Percentiles rank a stretch among this genome's conserved stretches.
Conservation (phyloP, 1,139 yeast species). For the Magnusiomyces fungicola region DNA sequence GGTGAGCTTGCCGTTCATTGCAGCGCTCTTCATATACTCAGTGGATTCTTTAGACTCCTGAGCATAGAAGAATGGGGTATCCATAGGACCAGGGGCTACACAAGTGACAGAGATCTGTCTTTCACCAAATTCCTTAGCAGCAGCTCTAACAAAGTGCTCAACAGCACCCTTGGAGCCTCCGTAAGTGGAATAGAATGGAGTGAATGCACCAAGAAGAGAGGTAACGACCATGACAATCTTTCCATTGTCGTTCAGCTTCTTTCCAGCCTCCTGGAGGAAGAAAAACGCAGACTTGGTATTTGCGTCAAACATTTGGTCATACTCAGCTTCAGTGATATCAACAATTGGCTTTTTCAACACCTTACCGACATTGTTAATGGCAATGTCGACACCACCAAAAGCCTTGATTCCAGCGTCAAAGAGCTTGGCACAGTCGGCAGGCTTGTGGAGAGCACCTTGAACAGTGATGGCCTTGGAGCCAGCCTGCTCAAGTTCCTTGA, state of each 20-base stretch:
- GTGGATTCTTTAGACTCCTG: constrained; percentile 50
- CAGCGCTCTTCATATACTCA: constrained; percentile 45
- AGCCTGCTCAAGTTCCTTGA: constrained; percentile 33
- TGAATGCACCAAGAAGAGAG: constrained; percentile 58
- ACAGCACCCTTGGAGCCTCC: constrained; percentile 61
- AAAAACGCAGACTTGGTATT: constrained; percentile 57
- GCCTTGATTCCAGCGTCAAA: constrained; percentile 41
- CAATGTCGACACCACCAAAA: constrained; percentile 50
- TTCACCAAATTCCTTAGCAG: constrained; percentile 48
- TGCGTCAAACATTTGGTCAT: constrained; percentile 44
- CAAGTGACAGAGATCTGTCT: constrained; percentile 48
- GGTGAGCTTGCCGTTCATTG: constrained; percentile 46
- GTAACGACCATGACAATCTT: constrained; percentile 52
- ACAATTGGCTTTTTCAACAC: constrained; percentile 54
- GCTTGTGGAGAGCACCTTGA: constrained; percentile 43
- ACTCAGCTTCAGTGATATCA: constrained; percentile 47
- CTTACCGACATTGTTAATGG: constrained; percentile 59
- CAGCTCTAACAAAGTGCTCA: constrained; percentile 49
- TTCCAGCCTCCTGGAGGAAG: constrained; percentile 52
- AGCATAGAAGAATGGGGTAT: constrained; percentile 59
- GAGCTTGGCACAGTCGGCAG: constrained; percentile 38
- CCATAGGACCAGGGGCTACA: constrained; percentile 70
- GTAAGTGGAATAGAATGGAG: constrained; percentile 49
- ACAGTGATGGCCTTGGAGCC: constrained; percentile 40
- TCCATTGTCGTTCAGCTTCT: constrained; percentile 45